These are phyloP conservation scores for Salix udensis DNA, from an alignment of 345 rosid species.

Conservation along the genomic window DNA sequence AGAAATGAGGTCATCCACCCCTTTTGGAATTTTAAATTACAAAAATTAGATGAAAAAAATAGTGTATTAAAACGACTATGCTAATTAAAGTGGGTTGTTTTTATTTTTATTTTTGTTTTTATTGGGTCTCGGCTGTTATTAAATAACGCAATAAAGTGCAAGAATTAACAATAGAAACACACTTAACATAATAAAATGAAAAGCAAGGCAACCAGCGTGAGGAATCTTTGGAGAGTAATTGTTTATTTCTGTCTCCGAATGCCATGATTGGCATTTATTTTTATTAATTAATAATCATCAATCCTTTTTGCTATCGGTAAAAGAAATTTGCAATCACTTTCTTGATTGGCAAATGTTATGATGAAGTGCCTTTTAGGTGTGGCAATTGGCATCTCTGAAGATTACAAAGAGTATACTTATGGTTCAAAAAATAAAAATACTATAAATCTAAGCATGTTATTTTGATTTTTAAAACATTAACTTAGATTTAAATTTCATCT, in stretches of 20 bases:
- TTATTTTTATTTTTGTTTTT: not conserved
- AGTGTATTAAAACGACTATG: not conserved
- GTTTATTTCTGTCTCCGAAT: not conserved
- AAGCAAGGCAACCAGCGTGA: not conserved
- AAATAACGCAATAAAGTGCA: not conserved
- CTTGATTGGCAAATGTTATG: not conserved
- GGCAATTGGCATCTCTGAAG: not conserved
- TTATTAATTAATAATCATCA: not conserved
- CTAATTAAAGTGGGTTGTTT: not conserved
- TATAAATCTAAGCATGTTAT: too few species aligned
- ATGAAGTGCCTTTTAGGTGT: too few species aligned
- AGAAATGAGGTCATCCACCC: not conserved
- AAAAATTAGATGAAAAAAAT: not conserved
- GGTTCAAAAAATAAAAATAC: too few species aligned
- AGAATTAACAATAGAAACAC: not conserved
- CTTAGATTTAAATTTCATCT: too few species aligned
- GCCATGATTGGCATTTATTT: not conserved
- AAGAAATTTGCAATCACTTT: not conserved
- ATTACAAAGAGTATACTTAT: too few species aligned
- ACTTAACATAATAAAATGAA: not conserved
- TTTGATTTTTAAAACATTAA: too few species aligned
- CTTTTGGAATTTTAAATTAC: not conserved
- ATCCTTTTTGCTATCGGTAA: not conserved
- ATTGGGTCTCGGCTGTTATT: not conserved
- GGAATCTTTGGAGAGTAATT: not conserved